Evolutionary conservation across 805 yeast species (phyloP), one percentile per base, ranked within the genome.

Genomic region (Lachancea dasiensis): DNA sequence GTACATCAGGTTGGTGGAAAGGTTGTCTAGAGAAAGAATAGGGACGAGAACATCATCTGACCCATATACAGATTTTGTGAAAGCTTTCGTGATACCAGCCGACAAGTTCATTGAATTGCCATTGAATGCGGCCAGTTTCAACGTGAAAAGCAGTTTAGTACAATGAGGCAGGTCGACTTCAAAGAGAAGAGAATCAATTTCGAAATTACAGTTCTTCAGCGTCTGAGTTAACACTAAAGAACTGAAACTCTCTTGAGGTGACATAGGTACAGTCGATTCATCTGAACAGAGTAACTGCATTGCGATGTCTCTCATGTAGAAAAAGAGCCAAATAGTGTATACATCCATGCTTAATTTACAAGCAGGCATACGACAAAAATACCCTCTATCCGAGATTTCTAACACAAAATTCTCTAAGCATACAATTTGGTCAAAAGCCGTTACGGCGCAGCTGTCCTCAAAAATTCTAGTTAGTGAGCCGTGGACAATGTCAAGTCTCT

Each of bases 31-130:
- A 19, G 41, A 40, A 20, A 55, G 7, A 3, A 60, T 30, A 2
- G 53, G 38, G 5, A 54, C 52, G 31, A 51, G 49, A 1, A 51
- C 50, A 6, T 37, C 25, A 5, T 48, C 31, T 16, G 49, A 46
- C 15, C 48, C 48, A 44, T 59, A 59, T n/a, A 58, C 60, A 0
- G 65, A 58, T 17, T 46, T 31, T 7, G 54, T 60, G 21, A 45
- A 47, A 3, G 47, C 39, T 8, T 49, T 37, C 4, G 54, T 27
- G 6, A 41, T 30, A 7, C 29, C 31, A 2, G 52, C 27, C 4
- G 31, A 17, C 2, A 57, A 17, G 9, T 19, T 23, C 11, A 33
- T 30, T 1, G 30, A 31, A 1, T 27, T 17, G 7, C 33, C 38
- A 0, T 36, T 21, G 34, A 51, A 47, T 1, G 14, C 19, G 2